Percentiles rank a stretch among this genome's conserved stretches.
These are phyloP conservation scores for Butyriboletus regius DNA, from an alignment of 1,284 basidiomycete genomes.

Conservation along the genomic window DNA sequence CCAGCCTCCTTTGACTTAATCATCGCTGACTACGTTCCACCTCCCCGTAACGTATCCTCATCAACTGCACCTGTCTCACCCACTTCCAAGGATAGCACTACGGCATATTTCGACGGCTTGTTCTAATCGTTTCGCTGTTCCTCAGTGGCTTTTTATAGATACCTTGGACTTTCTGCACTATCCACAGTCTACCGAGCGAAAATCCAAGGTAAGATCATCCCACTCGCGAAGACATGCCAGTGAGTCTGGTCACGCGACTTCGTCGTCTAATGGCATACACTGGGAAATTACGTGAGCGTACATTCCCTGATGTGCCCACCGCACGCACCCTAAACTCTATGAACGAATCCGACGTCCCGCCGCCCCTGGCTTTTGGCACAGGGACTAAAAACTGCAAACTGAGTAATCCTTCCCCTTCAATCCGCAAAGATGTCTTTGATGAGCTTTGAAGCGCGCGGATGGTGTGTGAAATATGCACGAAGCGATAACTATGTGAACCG, in stretches of 20 bases:
- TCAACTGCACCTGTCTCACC: slow-evolving; percentile 8
- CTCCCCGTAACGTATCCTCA: slow-evolving; percentile 16
- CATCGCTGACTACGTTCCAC: slow-evolving; percentile 60
- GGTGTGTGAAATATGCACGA: slow-evolving; percentile 63
- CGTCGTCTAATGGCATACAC: slow-evolving; percentile 32
- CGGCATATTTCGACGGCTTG: slow-evolving; percentile 41
- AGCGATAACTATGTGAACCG: slow-evolving; percentile 61
- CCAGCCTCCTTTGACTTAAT: slow-evolving; percentile 60
- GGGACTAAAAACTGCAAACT: slow-evolving; percentile 85
- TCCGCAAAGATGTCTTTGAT: slow-evolving; percentile 77
- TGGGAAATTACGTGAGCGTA: slow-evolving; percentile 16
- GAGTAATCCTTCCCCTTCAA: slow-evolving; percentile 71
- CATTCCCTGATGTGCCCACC: background rate
- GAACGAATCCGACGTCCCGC: slow-evolving; percentile 54
- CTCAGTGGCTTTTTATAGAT: slow-evolving; percentile 5
- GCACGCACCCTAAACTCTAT: slow-evolving; percentile 74
- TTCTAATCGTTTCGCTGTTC: slow-evolving; percentile 26
- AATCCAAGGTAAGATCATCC: background rate
- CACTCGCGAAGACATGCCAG: background rate
- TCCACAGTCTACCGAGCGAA: background rate
- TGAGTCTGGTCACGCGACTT: slow-evolving; percentile 13
- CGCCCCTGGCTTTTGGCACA: slow-evolving; percentile 42
- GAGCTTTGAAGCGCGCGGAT: slow-evolving; percentile 70
- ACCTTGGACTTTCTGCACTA: slow-evolving; percentile 14
- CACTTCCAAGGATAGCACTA: slow-evolving; percentile 20